Percentiles rank a stretch among this genome's conserved stretches.
Conservation (phyloP, 169 alveolate species). For the Plasmodium billcollinsi region DNA sequence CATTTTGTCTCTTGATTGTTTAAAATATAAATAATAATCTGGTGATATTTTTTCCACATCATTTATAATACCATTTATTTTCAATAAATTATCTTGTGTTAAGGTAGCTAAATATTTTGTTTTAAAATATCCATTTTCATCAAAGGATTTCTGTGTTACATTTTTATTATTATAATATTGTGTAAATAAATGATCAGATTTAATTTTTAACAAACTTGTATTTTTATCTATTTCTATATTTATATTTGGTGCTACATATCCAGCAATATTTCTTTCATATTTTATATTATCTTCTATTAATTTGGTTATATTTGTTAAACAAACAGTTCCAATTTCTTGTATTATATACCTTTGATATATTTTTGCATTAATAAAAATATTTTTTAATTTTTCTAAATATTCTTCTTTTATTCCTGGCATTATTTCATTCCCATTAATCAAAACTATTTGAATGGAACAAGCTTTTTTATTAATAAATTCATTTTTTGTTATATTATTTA, state of each 20-base stretch:
- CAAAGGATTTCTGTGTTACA: constrained; percentile 24
- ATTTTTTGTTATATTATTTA: constrained; percentile 35
- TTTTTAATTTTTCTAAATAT: constrained; percentile 47
- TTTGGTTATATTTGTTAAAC: constrained; percentile 21
- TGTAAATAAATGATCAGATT: constrained; percentile 65
- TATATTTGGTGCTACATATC: constrained; percentile 63
- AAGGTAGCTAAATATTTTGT: constrained; percentile 62
- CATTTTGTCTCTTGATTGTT: constrained; percentile 64
- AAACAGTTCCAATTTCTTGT: constrained; percentile 70
- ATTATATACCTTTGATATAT: constrained; percentile 63
- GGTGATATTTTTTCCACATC: constrained; percentile 43
- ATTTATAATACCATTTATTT: constrained; percentile 48
- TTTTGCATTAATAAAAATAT: constrained; percentile 55
- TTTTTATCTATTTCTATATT: constrained; percentile 37
- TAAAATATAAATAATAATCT: constrained; percentile 63
- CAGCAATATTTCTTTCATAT: constrained; percentile 71
- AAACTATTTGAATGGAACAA: not conserved
- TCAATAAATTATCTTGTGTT: constrained; percentile 33
- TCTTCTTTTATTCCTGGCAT: constrained; percentile 66
- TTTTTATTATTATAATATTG: constrained; percentile 58
- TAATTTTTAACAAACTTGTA: constrained; percentile 46
- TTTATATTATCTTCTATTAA: constrained; percentile 40
- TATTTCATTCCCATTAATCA: constrained; percentile 71
- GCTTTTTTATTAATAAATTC: constrained; percentile 69
- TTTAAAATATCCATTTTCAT: constrained; percentile 64